Evolutionary conservation across 2,329 filamentous ascomycete species (phyloP).

Genomic region (Alternaria sp.): DNA sequence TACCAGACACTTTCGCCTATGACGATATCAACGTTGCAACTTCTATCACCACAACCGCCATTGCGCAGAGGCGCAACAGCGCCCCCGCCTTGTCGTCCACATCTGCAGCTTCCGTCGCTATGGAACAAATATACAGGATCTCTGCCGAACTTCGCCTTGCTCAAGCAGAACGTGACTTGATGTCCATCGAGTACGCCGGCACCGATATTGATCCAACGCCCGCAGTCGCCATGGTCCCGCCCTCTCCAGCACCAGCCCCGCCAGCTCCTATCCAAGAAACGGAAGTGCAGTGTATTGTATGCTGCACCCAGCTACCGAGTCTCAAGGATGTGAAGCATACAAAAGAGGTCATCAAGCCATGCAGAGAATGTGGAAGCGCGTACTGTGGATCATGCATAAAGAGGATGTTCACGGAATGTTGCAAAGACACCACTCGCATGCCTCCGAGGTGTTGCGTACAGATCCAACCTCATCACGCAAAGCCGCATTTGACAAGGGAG

Average conservation of each 20-base stretch:
- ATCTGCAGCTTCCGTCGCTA: background rate
- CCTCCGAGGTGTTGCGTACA: slow-evolving; percentile 57
- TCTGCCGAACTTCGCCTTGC: slow-evolving; percentile 12
- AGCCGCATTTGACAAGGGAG: slow-evolving; percentile 45
- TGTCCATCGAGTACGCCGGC: slow-evolving; percentile 16
- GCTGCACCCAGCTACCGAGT: slow-evolving; percentile 23
- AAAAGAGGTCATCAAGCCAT: slow-evolving; percentile 37
- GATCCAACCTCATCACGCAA: slow-evolving; percentile 55
- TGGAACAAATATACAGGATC: background rate
- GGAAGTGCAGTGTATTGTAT: slow-evolving; percentile 34
- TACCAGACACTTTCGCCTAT: background rate
- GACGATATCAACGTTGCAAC: slow-evolving; percentile 21
- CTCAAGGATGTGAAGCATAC: slow-evolving; percentile 13
- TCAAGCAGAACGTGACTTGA: slow-evolving; percentile 15
- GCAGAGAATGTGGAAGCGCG: slow-evolving; percentile 38
- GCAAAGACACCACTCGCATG: slow-evolving; percentile 53
- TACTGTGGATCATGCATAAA: slow-evolving; percentile 53
- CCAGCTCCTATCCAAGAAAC: slow-evolving; percentile 1
- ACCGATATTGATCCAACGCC: slow-evolving; percentile 2
- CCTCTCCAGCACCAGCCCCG: background rate
- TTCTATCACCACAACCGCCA: slow-evolving; percentile 1
- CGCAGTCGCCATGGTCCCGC: background rate
- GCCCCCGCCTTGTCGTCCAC: slow-evolving; percentile 12
- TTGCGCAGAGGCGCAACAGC: slow-evolving; percentile 24
- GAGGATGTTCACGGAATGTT: slow-evolving; percentile 54